A percentile compares a stretch with the other conserved stretches of the same genome.
phyloP scores from a whole-genome alignment of 805 yeast genomes.

The Candida schatavii region DNA sequence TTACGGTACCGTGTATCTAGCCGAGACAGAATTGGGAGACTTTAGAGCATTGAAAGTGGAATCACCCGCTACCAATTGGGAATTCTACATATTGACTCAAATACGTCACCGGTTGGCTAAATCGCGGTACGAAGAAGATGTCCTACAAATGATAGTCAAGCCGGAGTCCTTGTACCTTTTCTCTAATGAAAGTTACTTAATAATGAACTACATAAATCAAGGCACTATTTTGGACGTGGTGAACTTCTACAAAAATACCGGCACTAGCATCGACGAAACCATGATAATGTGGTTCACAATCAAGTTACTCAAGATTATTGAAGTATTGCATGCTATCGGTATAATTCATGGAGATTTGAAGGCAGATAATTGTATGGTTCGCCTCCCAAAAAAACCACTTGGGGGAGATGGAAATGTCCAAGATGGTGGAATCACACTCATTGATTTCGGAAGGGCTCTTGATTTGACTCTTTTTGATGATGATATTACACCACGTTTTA shows the following conservation, averaged over 20 bases:
- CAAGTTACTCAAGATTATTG: slow-evolving; percentile 60
- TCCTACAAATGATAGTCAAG: slow-evolving; percentile 42
- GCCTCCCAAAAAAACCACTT: slow-evolving; percentile 30
- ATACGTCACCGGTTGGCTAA: slow-evolving; percentile 40
- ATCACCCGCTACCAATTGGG: slow-evolving; percentile 73
- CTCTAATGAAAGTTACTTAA: slow-evolving; percentile 65
- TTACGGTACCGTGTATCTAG: slow-evolving; percentile 69
- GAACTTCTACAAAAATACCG: slow-evolving; percentile 39
- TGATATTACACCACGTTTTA: slow-evolving; percentile 46
- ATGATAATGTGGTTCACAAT: slow-evolving; percentile 61
- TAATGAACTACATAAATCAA: slow-evolving; percentile 61
- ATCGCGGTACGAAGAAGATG: slow-evolving; percentile 4
- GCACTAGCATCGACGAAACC: slow-evolving; percentile 50
- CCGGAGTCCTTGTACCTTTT: slow-evolving; percentile 54
- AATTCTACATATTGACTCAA: slow-evolving; percentile 66
- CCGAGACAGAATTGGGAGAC: slow-evolving; percentile 55
- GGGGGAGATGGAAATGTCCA: slow-evolving; percentile 11
- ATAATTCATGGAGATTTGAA: slow-evolving; percentile 84
- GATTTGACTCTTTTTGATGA: slow-evolving; percentile 59
- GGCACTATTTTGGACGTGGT: slow-evolving; percentile 75
- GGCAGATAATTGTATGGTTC: slow-evolving; percentile 82
- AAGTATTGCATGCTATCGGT: slow-evolving; percentile 58
- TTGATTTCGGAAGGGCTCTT: slow-evolving; percentile 81
- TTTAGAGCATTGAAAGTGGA: slow-evolving; percentile 71
- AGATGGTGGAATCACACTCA: slow-evolving; percentile 54